These are phyloP conservation scores for Trichophyton schoenleinii DNA, from an alignment of 2,329 filamentous ascomycete species.

Conservation along the genomic window DNA sequence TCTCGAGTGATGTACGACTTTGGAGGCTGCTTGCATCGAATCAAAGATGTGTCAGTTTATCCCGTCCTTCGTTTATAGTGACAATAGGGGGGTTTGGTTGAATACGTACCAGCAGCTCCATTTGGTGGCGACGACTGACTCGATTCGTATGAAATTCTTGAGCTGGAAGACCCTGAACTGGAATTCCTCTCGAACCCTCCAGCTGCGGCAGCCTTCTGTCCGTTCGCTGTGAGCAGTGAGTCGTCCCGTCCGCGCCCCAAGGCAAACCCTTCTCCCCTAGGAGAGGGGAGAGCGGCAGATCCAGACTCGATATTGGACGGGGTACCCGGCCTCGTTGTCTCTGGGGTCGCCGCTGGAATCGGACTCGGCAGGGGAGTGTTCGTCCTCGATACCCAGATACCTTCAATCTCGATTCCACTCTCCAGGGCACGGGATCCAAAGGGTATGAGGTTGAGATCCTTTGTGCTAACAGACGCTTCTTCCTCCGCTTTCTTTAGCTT, in stretches of 20 bases:
- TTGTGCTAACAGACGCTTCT: slow-evolving; percentile 40
- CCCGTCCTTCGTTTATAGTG: background rate
- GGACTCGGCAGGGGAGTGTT: slow-evolving; percentile 23
- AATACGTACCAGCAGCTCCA: background rate
- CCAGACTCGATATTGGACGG: background rate
- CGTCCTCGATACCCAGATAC: slow-evolving; percentile 60
- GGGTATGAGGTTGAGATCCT: slow-evolving; percentile 57
- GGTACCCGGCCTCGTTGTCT: slow-evolving; percentile 12
- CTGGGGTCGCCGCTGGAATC: slow-evolving; percentile 16
- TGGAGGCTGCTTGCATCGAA: background rate
- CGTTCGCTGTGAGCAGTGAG: background rate
- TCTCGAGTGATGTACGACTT: background rate
- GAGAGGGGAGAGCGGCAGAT: background rate
- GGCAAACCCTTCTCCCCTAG: background rate
- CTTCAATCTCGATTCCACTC: slow-evolving; percentile 69
- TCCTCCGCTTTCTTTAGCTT: slow-evolving; percentile 48
- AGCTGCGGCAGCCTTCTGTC: background rate
- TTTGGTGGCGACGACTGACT: background rate
- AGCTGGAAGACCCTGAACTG: background rate
- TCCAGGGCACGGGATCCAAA: slow-evolving; percentile 81
- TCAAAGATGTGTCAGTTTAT: background rate
- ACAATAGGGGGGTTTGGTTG: background rate
- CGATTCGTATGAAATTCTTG: background rate
- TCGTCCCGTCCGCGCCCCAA: background rate
- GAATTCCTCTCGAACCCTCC: background rate